phyloP scores from a whole-genome alignment of 148 eudicot genomes.

The Arctostaphylos glauca region DNA sequence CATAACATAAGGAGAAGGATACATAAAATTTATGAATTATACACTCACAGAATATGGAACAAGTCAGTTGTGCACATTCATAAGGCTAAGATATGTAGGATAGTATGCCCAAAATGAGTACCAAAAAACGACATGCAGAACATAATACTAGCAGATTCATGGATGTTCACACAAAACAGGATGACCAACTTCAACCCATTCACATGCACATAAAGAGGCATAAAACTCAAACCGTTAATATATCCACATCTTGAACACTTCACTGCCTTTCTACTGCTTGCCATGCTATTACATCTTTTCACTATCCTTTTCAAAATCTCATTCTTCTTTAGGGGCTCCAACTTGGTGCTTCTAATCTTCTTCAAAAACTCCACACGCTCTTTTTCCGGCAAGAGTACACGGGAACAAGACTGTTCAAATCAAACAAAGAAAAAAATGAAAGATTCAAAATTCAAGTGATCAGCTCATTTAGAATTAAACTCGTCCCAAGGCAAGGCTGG shows the following conservation, averaged over 20 bases:
- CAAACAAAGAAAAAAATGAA: not conserved
- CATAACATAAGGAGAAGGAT: not conserved
- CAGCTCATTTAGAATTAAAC: constrained; percentile 4
- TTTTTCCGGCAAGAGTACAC: constrained; percentile 62
- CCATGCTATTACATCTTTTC: constrained; percentile 52
- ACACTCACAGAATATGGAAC: not conserved
- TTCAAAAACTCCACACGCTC: constrained; percentile 46
- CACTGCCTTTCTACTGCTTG: constrained; percentile 36
- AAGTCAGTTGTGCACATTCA: not conserved
- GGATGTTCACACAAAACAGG: not conserved
- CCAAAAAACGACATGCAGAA: not conserved
- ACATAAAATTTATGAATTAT: too few relatives aligned
- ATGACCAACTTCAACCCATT: not conserved
- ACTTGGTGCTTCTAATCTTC: constrained; percentile 69
- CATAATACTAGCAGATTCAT: not conserved
- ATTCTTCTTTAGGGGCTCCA: constrained; percentile 55
- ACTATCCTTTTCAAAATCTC: constrained; percentile 54
- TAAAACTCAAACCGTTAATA: constrained; percentile 54
- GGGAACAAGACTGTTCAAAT: constrained; percentile 64
- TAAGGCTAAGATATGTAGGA: not conserved
- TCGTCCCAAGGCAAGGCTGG: not conserved
- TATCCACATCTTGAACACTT: constrained; percentile 78
- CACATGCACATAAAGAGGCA: not conserved
- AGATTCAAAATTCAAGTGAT: constrained; percentile 11
- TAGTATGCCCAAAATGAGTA: not conserved